Evolutionary conservation across 2,329 filamentous ascomycete species (phyloP), one percentile per base, ranked within the genome.

Genomic region (Trichoderma simmonsii): DNA sequence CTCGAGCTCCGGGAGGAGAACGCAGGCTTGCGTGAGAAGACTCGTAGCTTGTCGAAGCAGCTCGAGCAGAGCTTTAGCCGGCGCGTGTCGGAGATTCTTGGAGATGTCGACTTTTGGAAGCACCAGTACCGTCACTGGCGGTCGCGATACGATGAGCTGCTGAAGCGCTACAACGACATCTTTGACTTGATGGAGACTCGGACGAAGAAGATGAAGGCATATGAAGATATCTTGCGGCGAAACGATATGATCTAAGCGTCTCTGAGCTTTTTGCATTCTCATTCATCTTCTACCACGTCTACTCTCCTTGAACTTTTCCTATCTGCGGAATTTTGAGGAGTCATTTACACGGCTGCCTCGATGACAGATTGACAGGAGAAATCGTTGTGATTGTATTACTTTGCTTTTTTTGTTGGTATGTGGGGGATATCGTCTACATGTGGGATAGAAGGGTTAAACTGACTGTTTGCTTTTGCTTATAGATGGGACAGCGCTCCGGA

Each of bases 101-200:
- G 77, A 12, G 79, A 82, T 57, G 77, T 81, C 11, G 75, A 79
- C 3, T 78, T 81, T 51, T 83, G 80, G 81, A 81, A 79, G 21
- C 76, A 80, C 21, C 76, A 78, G 67, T 77, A 75, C 30, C 73
- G 77, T 12, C 77, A 78, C 71, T 80, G 79, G 79, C 79, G 79
- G 73, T 66, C 73, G 66, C 78, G 77, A 60, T 79, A 77, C 30
- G 77, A 80, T 9, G 75, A 77, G 28, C 67, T 77, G 18, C 74
- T 76, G 56, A 75, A 75, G 48, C 71, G 77, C 32, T 75, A 80
- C 59, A 77, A 80, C 59, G 77, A 80, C 9, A 72, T 80, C 32
- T 75, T 75, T 18, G 75, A 76, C 2, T 72, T 79, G 21, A 70
- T 80, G 24, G 78, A 81, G 57, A 74, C 77, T 28, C 76, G 80